Evolutionary conservation across 805 yeast species (phyloP).

Genomic region (Ogataea trehalophila): DNA sequence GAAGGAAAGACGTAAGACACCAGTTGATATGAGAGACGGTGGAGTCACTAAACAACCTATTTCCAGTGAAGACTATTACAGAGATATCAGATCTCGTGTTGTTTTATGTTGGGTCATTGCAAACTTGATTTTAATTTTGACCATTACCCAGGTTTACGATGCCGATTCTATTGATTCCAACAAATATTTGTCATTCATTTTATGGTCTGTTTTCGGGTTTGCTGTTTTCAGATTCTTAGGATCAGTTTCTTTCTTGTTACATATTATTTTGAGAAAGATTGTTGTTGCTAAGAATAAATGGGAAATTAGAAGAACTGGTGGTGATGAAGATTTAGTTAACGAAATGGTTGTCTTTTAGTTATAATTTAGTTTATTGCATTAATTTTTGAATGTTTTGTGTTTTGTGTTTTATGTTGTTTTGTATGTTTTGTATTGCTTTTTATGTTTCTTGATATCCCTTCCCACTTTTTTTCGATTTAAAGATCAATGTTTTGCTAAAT

Average conservation of each 20-base stretch:
- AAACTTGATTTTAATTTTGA: slow-evolving; percentile 77
- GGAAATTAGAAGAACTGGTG: slow-evolving; percentile 20
- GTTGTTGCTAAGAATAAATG: slow-evolving; percentile 30
- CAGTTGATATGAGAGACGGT: slow-evolving; percentile 42
- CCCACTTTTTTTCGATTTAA: no score
- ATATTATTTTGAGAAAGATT: slow-evolving; percentile 29
- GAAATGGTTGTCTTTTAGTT: slow-evolving; percentile 16
- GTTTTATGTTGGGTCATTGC: slow-evolving; percentile 92
- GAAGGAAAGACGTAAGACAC: slow-evolving; percentile 62
- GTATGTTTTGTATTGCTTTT: not conserved
- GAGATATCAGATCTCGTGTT: slow-evolving; percentile 91
- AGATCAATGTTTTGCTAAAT: no score
- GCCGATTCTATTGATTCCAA: slow-evolving; percentile 64
- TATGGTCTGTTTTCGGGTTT: slow-evolving; percentile 89
- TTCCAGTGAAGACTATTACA: slow-evolving; percentile 78
- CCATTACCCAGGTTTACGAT: slow-evolving; percentile 76
- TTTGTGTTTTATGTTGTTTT: not conserved
- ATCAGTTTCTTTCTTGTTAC: slow-evolving; percentile 62
- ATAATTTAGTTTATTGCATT: not conserved
- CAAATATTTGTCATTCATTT: slow-evolving; percentile 72
- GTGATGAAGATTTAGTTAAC: slow-evolving; percentile 13
- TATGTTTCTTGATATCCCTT: not conserved
- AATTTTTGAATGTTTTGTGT: not conserved
- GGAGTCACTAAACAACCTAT: slow-evolving; percentile 34
- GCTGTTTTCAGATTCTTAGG: slow-evolving; percentile 82